Evolutionary conservation across 257 asterid genomes (phyloP), one percentile per base, ranked within the genome.

Genomic region (Fraxinus pennsylvanica): DNA sequence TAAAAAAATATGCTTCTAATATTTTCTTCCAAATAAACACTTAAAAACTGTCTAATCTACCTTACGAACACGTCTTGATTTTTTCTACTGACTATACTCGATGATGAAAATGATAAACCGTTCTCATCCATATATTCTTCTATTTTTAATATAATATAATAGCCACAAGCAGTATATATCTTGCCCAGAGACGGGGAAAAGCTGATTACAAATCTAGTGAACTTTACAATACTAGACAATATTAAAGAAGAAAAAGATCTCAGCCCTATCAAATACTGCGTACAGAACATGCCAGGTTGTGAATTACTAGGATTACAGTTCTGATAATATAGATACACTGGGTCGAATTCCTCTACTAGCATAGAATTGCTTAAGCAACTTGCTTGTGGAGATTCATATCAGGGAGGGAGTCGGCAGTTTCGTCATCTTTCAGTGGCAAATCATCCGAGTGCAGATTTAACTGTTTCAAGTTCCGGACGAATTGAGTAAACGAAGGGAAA

Each of bases 401-500:
- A 0, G 88, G 72, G 21, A 79, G 74, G 25, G 83, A 74, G 66
- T 80, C 78, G 0, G 36, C 73, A 35, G 69, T 72, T n/a, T 80
- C 82, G 6, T 75, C 84, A 33, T 75, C 83, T 63, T 79, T 86
- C 8, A 68, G 69, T 1, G 86, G 87, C 52, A 86, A 74, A 71
- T 91, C 97, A 71, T 94, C 96, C 0, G 75, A 30, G 57, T 82
- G 81, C 21, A 19, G 74, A 68, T 72, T 73, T 0, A 88, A 86
- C 67, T 85, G 86, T 32, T 80, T 84, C 8, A 94, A 72, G 61
- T 83, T 83, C 14, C 96, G 84, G 0, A 87, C 87, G 17, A 92
- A 87, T 47, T 79, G 82, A 3, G 92, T 74, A 82, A 94, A 94
- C 7, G 71, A 70, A 15, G 90, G 88, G 27, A 94, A 94, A 81